Conservation (phyloP, 2,329 filamentous ascomycete species). For the Xylogone sp. region DNA sequence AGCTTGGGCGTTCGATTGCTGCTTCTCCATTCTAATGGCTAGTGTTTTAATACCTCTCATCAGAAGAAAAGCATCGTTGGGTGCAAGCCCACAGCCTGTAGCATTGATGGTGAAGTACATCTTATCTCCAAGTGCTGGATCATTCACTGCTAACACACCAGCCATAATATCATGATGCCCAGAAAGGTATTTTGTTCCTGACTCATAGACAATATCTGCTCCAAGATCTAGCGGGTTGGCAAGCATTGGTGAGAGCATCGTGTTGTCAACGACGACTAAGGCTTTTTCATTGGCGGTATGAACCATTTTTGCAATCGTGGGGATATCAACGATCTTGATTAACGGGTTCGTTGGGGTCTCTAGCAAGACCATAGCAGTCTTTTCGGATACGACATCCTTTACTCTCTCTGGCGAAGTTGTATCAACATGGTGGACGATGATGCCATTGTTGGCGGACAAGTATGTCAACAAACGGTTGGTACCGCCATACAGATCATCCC, state of each 20-base stretch:
- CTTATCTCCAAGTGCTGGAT: slow-evolving; percentile 74
- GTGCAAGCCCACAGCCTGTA: slow-evolving; percentile 88
- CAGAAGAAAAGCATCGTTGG: slow-evolving; percentile 93
- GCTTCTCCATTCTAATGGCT: slow-evolving; percentile 97
- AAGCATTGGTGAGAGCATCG: slow-evolving; percentile 95
- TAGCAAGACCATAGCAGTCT: slow-evolving; percentile 92
- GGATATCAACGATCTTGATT: slow-evolving; percentile 96
- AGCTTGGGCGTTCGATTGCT: slow-evolving; percentile 84
- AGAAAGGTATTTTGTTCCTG: slow-evolving; percentile 94
- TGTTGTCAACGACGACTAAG: slow-evolving; percentile 93
- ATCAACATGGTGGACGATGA: slow-evolving; percentile 93
- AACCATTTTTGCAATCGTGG: slow-evolving; percentile 69
- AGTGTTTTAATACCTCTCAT: slow-evolving; percentile 96
- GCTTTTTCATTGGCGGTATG: slow-evolving; percentile 76
- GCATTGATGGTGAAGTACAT: slow-evolving; percentile 97
- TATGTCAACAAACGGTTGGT: slow-evolving; percentile 93
- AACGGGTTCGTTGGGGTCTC: slow-evolving; percentile 97
- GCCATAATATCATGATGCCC: slow-evolving; percentile 99
- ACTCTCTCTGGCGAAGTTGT: slow-evolving; percentile 78
- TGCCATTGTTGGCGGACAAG: slow-evolving; percentile 82
- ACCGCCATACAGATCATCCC: slow-evolving; percentile 94
- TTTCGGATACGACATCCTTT: slow-evolving; percentile 62
- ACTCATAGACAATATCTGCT: slow-evolving; percentile 95
- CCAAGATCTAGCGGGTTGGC: slow-evolving; percentile 92
- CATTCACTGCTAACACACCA: slow-evolving; percentile 90